Evolutionary conservation across 371 early-diverging fungal genomes (phyloP).

Genomic region (Choanephora cucurbitarum): DNA sequence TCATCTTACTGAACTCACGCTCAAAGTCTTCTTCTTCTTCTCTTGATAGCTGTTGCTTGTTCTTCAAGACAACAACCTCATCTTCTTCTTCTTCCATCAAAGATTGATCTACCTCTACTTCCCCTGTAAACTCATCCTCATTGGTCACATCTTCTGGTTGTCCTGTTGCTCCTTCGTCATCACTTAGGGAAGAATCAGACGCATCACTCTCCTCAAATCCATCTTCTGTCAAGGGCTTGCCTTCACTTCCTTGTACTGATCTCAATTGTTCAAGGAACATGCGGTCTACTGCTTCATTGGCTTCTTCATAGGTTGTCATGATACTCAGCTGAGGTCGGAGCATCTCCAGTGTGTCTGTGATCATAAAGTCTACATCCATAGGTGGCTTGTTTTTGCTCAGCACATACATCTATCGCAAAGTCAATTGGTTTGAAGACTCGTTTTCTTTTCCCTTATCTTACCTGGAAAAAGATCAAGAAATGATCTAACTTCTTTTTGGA

Average conservation of each 20-base stretch:
- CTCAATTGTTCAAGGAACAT: conserved; percentile 57
- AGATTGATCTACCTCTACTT: conserved; percentile 9
- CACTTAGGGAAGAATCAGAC: conserved; percentile 36
- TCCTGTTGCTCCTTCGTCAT: conserved; percentile 49
- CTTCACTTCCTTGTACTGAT: conserved; percentile 42
- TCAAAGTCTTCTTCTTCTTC: conserved; percentile 76
- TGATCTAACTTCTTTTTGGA: conserved; percentile 69
- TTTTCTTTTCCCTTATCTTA: too few relatives aligned
- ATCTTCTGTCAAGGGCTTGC: conserved; percentile 35
- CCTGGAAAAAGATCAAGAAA: conserved; percentile 80
- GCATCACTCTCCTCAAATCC: conserved; percentile 44
- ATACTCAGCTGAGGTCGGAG: conserved; percentile 69
- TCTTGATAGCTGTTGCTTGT: conserved; percentile 37
- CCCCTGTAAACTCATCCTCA: conserved; percentile 22
- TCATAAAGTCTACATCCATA: conserved; percentile 87
- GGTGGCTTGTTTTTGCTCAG: conserved; percentile 80
- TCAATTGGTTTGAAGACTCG: neutral
- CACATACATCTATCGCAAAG: conserved; percentile 87
- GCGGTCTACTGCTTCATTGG: conserved; percentile 68
- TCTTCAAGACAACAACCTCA: conserved; percentile 60
- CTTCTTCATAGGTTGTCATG: conserved; percentile 77
- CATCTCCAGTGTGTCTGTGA: conserved; percentile 80
- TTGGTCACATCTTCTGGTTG: conserved; percentile 5
- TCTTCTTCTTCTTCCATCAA: conserved; percentile 37
- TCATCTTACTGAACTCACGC: conserved; percentile 76